Evolutionary conservation across 441 rosid genomes (phyloP).

Genomic region (Jatropha multifida): DNA sequence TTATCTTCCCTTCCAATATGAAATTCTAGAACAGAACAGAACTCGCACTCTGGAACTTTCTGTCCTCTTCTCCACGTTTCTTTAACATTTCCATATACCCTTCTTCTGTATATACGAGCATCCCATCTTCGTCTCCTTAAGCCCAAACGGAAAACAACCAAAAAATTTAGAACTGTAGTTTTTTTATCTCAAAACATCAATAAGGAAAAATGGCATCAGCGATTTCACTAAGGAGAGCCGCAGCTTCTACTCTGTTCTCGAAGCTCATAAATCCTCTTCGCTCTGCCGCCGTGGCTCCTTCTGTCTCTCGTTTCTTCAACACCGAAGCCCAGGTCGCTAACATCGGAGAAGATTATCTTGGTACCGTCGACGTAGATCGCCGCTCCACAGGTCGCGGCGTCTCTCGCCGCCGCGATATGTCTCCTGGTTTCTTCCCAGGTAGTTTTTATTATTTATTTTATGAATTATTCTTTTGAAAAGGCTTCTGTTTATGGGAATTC

Average conservation of each 20-base stretch:
- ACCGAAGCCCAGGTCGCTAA: constrained; percentile 25
- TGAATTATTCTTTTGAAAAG: not conserved
- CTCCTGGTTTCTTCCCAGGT: constrained; percentile 20
- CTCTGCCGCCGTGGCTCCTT: constrained; percentile 15
- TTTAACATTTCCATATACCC: no score
- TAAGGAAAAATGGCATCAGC: constrained; percentile 27
- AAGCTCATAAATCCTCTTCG: constrained; percentile 28
- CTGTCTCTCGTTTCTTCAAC: constrained; percentile 35
- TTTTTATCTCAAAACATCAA: no score
- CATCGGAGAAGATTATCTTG: constrained; percentile 6
- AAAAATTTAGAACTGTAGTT: not conserved
- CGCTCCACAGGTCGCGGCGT: constrained; percentile 3
- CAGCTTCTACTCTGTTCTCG: constrained; percentile 22
- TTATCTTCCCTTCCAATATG: not conserved
- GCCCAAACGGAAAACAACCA: not conserved
- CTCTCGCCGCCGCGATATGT: constrained; percentile 8
- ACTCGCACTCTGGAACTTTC: constrained; percentile 20
- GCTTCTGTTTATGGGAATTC: not conserved
- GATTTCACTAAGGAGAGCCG: constrained; percentile 24
- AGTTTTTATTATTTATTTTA: not conserved
- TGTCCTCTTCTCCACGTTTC: constrained; percentile 14
- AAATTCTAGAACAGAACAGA: not conserved
- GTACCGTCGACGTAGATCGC: not conserved
- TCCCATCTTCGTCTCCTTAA: not conserved
- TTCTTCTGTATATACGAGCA: not conserved